Percentiles rank a stretch among this genome's conserved stretches.
Evolutionary conservation across 2,329 filamentous ascomycete genomes (phyloP).

Genomic region (Zarea fungicola): DNA sequence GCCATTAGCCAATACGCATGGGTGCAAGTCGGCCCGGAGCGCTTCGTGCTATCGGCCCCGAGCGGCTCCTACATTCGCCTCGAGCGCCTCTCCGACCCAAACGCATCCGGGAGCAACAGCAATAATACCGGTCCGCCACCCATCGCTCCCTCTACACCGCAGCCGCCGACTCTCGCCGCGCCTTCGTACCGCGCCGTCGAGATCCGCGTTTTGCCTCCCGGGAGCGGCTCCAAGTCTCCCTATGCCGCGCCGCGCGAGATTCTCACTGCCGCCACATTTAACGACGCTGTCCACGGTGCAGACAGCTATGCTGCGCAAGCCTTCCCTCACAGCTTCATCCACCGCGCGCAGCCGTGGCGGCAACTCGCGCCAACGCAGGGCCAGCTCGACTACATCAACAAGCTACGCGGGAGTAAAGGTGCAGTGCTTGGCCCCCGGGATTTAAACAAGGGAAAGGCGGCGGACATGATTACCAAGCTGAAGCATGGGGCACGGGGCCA

Average conservation of each 20-base stretch:
- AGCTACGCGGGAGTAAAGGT: constrained; percentile 47
- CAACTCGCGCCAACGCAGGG: constrained; percentile 55
- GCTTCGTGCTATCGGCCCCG: constrained; percentile 65
- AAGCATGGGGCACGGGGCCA: constrained; percentile 72
- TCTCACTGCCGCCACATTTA: constrained; percentile 59
- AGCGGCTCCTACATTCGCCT: constrained; percentile 58
- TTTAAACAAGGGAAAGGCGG: constrained; percentile 73
- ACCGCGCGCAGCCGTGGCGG: constrained; percentile 65
- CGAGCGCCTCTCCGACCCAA: constrained; percentile 31
- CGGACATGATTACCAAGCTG: constrained; percentile 88
- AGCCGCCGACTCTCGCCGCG: not conserved
- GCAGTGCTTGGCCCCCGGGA: constrained; percentile 49
- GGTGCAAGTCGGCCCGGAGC: constrained; percentile 69
- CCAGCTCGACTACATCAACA: constrained; percentile 67
- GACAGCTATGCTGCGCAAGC: constrained; percentile 70
- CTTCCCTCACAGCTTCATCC: constrained; percentile 65
- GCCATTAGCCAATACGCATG: constrained; percentile 70
- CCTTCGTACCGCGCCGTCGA: constrained; percentile 41
- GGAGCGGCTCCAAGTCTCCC: constrained; percentile 44
- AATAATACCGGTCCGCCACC: not conserved
- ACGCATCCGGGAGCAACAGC: not conserved
- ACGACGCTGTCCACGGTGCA: constrained; percentile 74
- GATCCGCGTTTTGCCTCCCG: constrained; percentile 41
- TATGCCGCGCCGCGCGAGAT: constrained; percentile 67
- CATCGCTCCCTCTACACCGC: not conserved